Evolutionary conservation across 2,329 filamentous ascomycete genomes (phyloP).

Genomic region (Aureobasidium sp.): DNA sequence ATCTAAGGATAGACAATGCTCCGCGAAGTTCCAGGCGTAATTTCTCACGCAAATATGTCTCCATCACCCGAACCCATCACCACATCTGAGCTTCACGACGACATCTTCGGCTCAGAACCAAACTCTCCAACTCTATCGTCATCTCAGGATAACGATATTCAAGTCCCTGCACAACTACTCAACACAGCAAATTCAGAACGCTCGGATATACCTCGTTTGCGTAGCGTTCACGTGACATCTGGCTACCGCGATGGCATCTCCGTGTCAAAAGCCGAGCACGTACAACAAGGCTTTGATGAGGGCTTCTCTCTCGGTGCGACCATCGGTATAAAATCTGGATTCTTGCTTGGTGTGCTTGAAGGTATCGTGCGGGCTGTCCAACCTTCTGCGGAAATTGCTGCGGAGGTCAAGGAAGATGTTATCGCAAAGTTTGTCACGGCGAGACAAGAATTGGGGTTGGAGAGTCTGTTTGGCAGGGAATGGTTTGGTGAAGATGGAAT

Average conservation of each 20-base stretch:
- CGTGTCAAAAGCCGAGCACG: slow-evolving; percentile 75
- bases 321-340: slow-evolving; percentile 78
- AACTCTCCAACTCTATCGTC: slow-evolving; percentile 34
- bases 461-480: slow-evolving; percentile 68
- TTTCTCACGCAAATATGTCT: neutral
- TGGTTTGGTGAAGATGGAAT: slow-evolving; percentile 77
- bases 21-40: slow-evolving; percentile 30
- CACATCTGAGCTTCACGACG: slow-evolving; percentile 42
- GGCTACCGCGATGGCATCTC: slow-evolving; percentile 93
- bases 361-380: slow-evolving; percentile 63
- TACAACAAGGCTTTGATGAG: slow-evolving; percentile 93
- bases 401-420: slow-evolving; percentile 29
- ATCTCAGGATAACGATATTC: neutral
- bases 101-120: slow-evolving; percentile 53
- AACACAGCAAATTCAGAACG: slow-evolving; percentile 47
- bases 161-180: slow-evolving; percentile 24
- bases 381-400: slow-evolving; percentile 29
- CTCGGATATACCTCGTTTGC: slow-evolving; percentile 78
- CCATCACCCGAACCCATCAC: neutral
- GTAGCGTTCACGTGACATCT: slow-evolving; percentile 80
- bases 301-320: slow-evolving; percentile 88
- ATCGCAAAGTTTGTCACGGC: slow-evolving; percentile 35
- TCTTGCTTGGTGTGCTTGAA: slow-evolving; percentile 80
- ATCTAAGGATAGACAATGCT: slow-evolving; percentile 29
- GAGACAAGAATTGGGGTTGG: slow-evolving; percentile 49